These are phyloP conservation scores for Sideroxylon spinosum DNA, from an alignment of 179 eudicot species.

Conservation along the genomic window DNA sequence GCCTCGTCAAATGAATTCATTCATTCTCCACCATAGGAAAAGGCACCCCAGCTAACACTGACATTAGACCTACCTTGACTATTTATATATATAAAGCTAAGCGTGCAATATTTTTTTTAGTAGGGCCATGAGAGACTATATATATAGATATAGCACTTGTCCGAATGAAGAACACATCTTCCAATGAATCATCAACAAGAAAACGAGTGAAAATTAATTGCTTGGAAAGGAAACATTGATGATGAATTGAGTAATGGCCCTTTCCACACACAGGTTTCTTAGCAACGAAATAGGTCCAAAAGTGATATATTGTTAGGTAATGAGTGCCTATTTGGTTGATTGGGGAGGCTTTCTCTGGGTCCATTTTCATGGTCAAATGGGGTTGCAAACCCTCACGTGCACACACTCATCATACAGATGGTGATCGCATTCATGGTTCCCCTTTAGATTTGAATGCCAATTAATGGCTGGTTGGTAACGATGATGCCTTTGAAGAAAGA, in stretches of 20 bases:
- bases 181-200: neutral
- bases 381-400: slow-evolving; percentile 3
- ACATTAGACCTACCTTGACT: neutral
- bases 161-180: neutral
- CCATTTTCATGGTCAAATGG: neutral
- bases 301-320: slow-evolving; percentile 2
- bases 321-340: neutral
- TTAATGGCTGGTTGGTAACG: neutral
- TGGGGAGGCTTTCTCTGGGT: neutral
- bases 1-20: neutral
- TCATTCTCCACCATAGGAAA: neutral
- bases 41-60: neutral
- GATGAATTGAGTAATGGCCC: neutral
- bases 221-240: too few species aligned
- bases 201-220: too few species aligned
- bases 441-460: neutral
- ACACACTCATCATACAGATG: neutral
- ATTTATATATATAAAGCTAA: neutral
- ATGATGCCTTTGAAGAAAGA: neutral
- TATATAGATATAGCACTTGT: too few species aligned
- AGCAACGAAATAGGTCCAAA: slow-evolving; percentile 3
- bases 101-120: neutral
- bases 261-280: neutral
- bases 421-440: neutral
- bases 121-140: neutral